Percentiles rank a stretch among this genome's conserved stretches.
Conservation (phyloP, 768 basidiomycete genomes). For the Boletus tylopilopsis region DNA sequence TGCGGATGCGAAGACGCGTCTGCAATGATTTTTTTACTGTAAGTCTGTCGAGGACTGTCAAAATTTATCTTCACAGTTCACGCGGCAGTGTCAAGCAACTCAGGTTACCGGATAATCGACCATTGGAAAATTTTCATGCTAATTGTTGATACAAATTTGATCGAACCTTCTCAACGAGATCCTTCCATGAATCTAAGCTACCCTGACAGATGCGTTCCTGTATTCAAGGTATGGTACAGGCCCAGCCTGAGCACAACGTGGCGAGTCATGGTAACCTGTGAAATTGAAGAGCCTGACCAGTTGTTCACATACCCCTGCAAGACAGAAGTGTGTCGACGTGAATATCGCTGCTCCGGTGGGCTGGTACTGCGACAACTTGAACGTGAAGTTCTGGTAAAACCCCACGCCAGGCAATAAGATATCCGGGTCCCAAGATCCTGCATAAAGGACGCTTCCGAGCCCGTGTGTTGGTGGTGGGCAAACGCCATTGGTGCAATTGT, state of each 20-base stretch:
- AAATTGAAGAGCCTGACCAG: not conserved
- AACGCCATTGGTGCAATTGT: constrained; percentile 11
- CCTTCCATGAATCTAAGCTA: not conserved
- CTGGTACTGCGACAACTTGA: constrained; percentile 10
- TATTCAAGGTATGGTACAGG: constrained; percentile 19
- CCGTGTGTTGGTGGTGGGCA: constrained; percentile 14
- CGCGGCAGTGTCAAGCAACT: too few relatives aligned
- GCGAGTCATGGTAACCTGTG: not conserved
- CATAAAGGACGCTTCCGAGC: constrained; percentile 19
- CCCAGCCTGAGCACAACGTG: constrained; percentile 6
- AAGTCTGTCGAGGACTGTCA: too few relatives aligned
- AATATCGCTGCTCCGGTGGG: constrained; percentile 14
- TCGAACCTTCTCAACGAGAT: not conserved
- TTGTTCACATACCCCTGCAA: constrained; percentile 10
- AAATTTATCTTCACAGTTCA: too few relatives aligned
- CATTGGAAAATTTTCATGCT: too few relatives aligned
- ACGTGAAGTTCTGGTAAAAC: constrained; percentile 21
- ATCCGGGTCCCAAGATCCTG: constrained; percentile 16
- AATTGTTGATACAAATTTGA: too few relatives aligned
- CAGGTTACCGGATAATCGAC: too few relatives aligned
- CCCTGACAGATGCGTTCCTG: constrained; percentile 17
- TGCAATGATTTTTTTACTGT: too few relatives aligned
- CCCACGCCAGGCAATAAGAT: constrained; percentile 1
- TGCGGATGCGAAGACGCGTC: too few relatives aligned
- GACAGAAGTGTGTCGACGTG: constrained; percentile 15